These are phyloP conservation scores for Mortierella antarctica DNA, from an alignment of 192 early-diverging fungal species.

Conservation along the genomic window DNA sequence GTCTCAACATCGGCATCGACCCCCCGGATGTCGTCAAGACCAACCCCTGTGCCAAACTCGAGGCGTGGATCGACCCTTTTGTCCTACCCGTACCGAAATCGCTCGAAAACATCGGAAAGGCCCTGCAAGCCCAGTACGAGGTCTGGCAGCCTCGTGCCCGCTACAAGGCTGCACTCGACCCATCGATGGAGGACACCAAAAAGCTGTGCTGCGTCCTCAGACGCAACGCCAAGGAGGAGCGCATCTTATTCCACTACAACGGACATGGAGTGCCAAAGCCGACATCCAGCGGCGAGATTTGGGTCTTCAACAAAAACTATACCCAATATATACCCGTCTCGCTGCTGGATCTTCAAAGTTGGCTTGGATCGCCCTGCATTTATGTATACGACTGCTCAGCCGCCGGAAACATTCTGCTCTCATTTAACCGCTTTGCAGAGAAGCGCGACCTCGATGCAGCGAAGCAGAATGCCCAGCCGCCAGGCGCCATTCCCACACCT, in stretches of 20 bases:
- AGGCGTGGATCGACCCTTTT: slow-evolving; percentile 96
- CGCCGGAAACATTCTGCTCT: slow-evolving; percentile 90
- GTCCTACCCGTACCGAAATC: slow-evolving; percentile 81
- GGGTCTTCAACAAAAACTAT: slow-evolving; percentile 98
- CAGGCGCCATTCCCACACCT: slow-evolving; percentile 56
- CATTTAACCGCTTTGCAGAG: slow-evolving; percentile 91
- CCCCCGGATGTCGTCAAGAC: slow-evolving; percentile 95
- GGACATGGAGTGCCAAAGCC: slow-evolving; percentile 98
- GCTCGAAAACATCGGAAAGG: slow-evolving; percentile 88
- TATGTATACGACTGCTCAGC: slow-evolving; percentile 98
- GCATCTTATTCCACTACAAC: slow-evolving; percentile 98
- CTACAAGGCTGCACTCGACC: slow-evolving; percentile 88
- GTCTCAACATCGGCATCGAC: slow-evolving; percentile 95
- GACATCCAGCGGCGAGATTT: slow-evolving; percentile 93
- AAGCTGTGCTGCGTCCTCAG: slow-evolving; percentile 87
- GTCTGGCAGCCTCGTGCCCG: slow-evolving; percentile 85
- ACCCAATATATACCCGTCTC: slow-evolving; percentile 98
- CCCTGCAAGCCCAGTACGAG: slow-evolving; percentile 94
- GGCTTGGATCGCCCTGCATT: slow-evolving; percentile 95
- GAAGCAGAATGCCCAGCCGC: slow-evolving; percentile 52
- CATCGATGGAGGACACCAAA: slow-evolving; percentile 92
- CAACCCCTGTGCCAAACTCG: slow-evolving; percentile 86
- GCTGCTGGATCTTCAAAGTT: slow-evolving; percentile 90
- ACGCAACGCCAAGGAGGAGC: slow-evolving; percentile 90
- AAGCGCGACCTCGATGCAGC: slow-evolving; percentile 82